Conservation (phyloP, 176 grass and related monocot genomes). For the Raddia guianensis region DNA sequence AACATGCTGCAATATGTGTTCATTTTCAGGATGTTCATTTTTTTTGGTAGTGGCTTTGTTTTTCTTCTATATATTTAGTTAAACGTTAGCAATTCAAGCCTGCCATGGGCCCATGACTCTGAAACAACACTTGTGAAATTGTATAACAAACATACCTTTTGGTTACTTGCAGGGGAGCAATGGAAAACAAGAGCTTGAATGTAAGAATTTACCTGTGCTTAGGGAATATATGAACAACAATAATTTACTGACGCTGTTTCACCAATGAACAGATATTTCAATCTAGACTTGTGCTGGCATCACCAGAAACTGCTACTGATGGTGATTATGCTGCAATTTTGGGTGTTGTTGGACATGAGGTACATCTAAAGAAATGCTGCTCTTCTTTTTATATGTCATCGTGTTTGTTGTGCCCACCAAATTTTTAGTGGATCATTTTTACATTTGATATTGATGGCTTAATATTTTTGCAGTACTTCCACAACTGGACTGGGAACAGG, state of each 20-base stretch:
- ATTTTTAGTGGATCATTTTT: constrained; percentile 12
- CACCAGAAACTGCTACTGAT: constrained; percentile 93
- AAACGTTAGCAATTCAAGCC: not conserved
- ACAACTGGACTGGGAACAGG: constrained; percentile 99
- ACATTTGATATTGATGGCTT: constrained; percentile 31
- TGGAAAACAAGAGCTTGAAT: constrained; percentile 99
- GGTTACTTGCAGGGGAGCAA: constrained; percentile 83
- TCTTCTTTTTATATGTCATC: not conserved
- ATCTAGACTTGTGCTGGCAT: constrained; percentile 98
- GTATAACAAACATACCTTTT: constrained; percentile 27
- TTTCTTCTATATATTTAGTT: not conserved
- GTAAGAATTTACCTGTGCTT: constrained; percentile 58
- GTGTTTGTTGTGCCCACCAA: constrained; percentile 21
- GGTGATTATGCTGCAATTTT: constrained; percentile 97
- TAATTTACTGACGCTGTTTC: constrained; percentile 44
- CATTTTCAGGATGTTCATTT: not conserved
- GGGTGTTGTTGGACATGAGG: constrained; percentile 97
- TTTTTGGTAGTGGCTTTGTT: not conserved
- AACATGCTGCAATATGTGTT: not conserved
- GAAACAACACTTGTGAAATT: not conserved
- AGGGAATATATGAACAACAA: constrained; percentile 9
- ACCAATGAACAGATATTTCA: constrained; percentile 84
- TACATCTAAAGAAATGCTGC: constrained; percentile 32
- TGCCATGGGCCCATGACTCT: not conserved
- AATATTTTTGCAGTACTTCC: constrained; percentile 88